phyloP scores from a whole-genome alignment of 768 basidiomycete species.

The Hemileccinum rubropunctum region DNA sequence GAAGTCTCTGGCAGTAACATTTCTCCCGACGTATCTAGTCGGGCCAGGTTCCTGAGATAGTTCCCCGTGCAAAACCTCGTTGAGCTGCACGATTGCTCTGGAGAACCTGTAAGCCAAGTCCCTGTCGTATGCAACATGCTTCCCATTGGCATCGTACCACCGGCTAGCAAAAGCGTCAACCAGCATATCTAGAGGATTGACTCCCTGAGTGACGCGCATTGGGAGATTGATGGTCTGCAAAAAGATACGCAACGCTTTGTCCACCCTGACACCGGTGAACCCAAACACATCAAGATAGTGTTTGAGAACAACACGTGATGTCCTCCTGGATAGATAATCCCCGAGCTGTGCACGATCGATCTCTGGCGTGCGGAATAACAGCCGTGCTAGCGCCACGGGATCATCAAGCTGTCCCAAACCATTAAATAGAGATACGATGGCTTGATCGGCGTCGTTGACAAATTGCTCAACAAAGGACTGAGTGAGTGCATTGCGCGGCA shows the following conservation, averaged over 20 bases:
- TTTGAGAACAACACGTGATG: constrained; percentile 73
- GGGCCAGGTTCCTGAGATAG: constrained; percentile 60
- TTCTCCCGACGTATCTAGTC: constrained; percentile 51
- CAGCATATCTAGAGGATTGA: constrained; percentile 49
- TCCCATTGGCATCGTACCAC: constrained; percentile 89
- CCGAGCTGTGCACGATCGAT: constrained; percentile 82
- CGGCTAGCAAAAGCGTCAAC: constrained; percentile 82
- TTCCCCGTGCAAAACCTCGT: constrained; percentile 81
- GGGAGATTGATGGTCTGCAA: constrained; percentile 77
- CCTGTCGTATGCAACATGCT: constrained; percentile 75
- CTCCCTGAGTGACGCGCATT: constrained; percentile 34
- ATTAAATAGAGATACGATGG: constrained; percentile 67
- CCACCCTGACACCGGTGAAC: constrained; percentile 78
- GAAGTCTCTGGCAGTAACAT: constrained; percentile 76
- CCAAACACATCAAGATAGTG: constrained; percentile 88
- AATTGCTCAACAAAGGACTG: constrained; percentile 79
- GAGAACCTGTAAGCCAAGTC: constrained; percentile 77
- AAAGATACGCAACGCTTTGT: constrained; percentile 88
- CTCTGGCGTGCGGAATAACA: constrained; percentile 79
- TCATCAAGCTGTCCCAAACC: constrained; percentile 63
- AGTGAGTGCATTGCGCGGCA: constrained; percentile 60
- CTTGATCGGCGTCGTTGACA: constrained; percentile 72
- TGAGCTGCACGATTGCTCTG: constrained; percentile 81
- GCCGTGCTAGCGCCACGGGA: constrained; percentile 68
- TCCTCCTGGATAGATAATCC: constrained; percentile 73